phyloP scores from a whole-genome alignment of 2,329 filamentous ascomycete genomes.

The Camillea tinctor region DNA sequence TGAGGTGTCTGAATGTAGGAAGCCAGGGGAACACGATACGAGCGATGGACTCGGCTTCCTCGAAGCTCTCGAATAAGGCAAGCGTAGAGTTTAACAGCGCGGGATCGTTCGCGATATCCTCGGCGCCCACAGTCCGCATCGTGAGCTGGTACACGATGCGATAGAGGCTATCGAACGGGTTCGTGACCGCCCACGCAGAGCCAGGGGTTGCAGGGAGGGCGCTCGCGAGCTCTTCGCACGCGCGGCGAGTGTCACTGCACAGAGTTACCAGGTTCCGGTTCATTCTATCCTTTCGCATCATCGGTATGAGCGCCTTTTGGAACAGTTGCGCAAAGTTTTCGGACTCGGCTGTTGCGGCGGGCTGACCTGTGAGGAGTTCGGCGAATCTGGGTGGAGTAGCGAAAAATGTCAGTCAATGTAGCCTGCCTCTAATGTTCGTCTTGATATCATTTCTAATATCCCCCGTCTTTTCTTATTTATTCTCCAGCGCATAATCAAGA shows the following conservation, averaged over 20 bases:
- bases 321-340: slow-evolving; percentile 30
- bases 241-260: slow-evolving; percentile 39
- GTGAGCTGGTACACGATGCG: slow-evolving; percentile 55
- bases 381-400: slow-evolving; percentile 20
- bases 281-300: slow-evolving; percentile 40
- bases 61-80: slow-evolving; percentile 46
- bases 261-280: slow-evolving; percentile 40
- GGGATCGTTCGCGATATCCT: slow-evolving; percentile 51
- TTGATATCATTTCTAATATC: too few relatives aligned
- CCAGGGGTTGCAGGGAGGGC: slow-evolving; percentile 6
- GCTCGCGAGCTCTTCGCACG: slow-evolving; percentile 38
- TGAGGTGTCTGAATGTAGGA: slow-evolving; percentile 42
- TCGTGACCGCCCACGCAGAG: slow-evolving; percentile 36
- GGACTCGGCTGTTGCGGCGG: slow-evolving; percentile 7
- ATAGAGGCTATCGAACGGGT: slow-evolving; percentile 56
- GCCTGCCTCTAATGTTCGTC: too few relatives aligned
- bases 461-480: too few relatives aligned
- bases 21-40: slow-evolving; percentile 54
- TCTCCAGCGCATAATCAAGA: too few relatives aligned
- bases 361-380: slow-evolving; percentile 24
- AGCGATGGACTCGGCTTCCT: slow-evolving; percentile 40
- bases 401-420: not conserved
- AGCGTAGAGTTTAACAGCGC: slow-evolving; percentile 42
- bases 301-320: slow-evolving; percentile 28
- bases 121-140: slow-evolving; percentile 52